Conservation (phyloP, 306 rosid species). For the Rosa persica region DNA sequence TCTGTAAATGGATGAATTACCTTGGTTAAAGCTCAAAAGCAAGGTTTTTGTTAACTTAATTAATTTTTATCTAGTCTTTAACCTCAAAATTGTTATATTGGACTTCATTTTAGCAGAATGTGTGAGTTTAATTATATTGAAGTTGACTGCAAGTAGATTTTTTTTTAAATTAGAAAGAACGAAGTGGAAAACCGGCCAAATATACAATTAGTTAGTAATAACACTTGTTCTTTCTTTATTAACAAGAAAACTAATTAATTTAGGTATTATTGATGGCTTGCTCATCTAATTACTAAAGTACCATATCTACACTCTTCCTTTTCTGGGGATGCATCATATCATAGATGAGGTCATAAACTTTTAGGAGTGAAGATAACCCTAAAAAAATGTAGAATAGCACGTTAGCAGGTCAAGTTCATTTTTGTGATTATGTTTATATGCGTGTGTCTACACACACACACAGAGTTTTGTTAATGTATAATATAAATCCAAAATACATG, state of each 20-base stretch:
- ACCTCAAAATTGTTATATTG: neutral
- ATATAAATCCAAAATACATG: neutral
- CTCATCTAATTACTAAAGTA: neutral
- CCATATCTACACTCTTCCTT: neutral
- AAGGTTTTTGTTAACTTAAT: neutral
- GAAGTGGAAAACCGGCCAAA: neutral
- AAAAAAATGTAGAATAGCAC: neutral
- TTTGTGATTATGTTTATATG: too few species aligned
- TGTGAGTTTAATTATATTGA: neutral
- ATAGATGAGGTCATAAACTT: neutral
- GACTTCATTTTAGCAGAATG: neutral
- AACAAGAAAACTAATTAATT: neutral
- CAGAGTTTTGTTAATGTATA: neutral
- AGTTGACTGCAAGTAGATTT: neutral
- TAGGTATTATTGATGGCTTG: neutral
- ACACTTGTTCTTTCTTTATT: neutral
- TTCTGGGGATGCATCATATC: neutral
- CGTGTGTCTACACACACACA: too few species aligned
- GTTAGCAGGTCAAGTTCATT: neutral
- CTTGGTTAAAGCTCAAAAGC: neutral
- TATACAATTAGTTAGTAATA: neutral
- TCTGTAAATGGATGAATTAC: neutral
- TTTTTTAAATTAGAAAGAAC: neutral
- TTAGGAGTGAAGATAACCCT: neutral
- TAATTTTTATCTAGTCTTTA: neutral